Base-by-base conservation (phyloP, 2,329 filamentous ascomycete species). In the Parasarocladium wereldwijsianum region DNA sequence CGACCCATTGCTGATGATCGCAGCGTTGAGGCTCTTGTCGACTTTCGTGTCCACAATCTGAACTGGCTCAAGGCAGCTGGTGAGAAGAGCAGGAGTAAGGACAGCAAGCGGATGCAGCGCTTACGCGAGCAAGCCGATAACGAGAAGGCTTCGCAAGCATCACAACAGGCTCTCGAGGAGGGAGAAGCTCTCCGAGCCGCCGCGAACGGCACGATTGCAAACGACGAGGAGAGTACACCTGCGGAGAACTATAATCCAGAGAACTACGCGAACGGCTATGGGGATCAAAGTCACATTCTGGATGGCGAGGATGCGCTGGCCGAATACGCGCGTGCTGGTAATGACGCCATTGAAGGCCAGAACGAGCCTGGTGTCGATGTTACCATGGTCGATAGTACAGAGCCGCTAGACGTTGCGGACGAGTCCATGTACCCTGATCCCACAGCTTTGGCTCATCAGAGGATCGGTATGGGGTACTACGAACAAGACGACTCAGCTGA, bases 21-120 rank as follows among this genome's bases (percentile, higher is more conserved):
- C 36, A 94, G 86, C 44, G 74, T 93, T 5, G 87, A 96, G 50
- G 77, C 75, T 15, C 65, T 96, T 14, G 84, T 96, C 7, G 85
- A 96, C 47, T 94, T 94, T 51, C 75, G 81, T 16, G 64, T 82
- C 23, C 87, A 92, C 31, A 98, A 98, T 48, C 60, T 93, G 16
- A 70, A 67, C 24, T 94, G 85, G 84, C 58, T 96, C 27, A 70
- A 70, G 45, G 66, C 60, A 8, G 53, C 57, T 11, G 69, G 68
- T 10, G 69, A 73, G 34, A 66, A 70, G 35, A 61, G 64, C 34
- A 63, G 69, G 15, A 70, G 62, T 41, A 62, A 64, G 27, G 58
- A 69, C 37, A 69, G 63, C 41, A 64, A 60, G 33, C 58, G 68
- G 10, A 72, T 73, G 64, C 63, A 66, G 47, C 52, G 58, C 12